A percentile compares a stretch with the other conserved stretches of the same genome.
Conservation (phyloP, 345 rosid species). For the Combretum micranthum region DNA sequence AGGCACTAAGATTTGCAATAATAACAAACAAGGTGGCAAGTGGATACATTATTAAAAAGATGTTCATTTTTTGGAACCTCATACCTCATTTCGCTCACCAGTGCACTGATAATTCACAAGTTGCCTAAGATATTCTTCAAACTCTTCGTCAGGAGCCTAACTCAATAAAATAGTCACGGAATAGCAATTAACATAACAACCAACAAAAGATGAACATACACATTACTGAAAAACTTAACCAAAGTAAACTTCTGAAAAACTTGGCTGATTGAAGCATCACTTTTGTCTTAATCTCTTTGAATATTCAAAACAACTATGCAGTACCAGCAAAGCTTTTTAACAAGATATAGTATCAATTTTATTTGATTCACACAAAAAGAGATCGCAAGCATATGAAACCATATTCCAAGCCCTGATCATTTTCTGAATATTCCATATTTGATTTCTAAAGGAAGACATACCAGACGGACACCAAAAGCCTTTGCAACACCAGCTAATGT, state of each 20-base stretch:
- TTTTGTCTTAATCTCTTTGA: no score
- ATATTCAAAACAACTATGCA: no score
- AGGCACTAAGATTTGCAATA: background rate
- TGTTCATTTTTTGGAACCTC: background rate
- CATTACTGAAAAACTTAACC: no score
- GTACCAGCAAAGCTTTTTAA: no score
- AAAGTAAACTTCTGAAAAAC: no score
- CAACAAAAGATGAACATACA: no score
- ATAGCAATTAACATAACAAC: no score
- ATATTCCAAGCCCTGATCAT: background rate
- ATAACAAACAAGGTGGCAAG: background rate
- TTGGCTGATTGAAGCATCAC: no score
- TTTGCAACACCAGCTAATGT: constrained; percentile 89
- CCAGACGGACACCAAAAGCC: constrained; percentile 98
- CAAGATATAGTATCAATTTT: no score
- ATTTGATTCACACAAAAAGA: no score
- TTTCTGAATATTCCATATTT: background rate
- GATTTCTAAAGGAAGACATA: constrained; percentile 17
- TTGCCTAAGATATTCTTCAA: constrained; percentile 87
- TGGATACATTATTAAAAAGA: no score
- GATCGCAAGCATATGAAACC: background rate
- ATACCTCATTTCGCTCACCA: constrained; percentile 89
- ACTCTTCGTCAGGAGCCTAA: constrained; percentile 99
- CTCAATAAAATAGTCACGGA: constrained; percentile 4
- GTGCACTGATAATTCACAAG: constrained; percentile 69